Evolutionary conservation across 2,329 filamentous ascomycete genomes (phyloP), one percentile per base, ranked within the genome.

Genomic region (Trichoderma sp.): DNA sequence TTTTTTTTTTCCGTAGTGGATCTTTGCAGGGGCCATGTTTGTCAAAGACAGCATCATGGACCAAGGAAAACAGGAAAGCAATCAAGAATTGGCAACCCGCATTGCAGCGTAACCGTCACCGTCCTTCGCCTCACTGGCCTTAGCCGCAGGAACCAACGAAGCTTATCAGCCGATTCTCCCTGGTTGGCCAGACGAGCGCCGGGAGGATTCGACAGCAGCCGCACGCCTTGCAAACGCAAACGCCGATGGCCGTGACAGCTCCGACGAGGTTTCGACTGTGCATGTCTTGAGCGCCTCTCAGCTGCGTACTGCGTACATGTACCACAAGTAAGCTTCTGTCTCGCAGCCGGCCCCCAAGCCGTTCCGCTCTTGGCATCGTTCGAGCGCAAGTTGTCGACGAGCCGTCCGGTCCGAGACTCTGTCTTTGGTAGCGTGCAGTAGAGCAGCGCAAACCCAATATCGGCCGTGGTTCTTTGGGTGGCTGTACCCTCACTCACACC

Each of bases 71-170:
- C 30, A 58, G 30, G 21, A 37, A 24, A 13, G 30, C 39, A 43
- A 18, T 43, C 39, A 58, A 37, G 16, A 28, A 54, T 43, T 24
- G 30, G 30, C n/a, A 64, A 39, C 34, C 34, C 51, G 24, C 26
- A 43, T 52, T 52, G 43, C 26, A 43, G 61, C 61, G 43, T 54
- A 49, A 21, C 16, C 34, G 59, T 34, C 59, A 63, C 59, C 59
- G 46, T 65, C 52, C 58, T 63, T 68, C 58, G 66, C 58, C 66
- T 68, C 66, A 68, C 58, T 68, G 37, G 43, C 34, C 30, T 32
- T 43, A 59, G 39, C 56, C 51, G 8, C 5, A 26, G 30, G 7
- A 30, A 7, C 30, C 30, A 52, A n/a, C 61, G 18, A 21, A 21
- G 24, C 28, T 55, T 59, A 55, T 66, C 64, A 59, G 64, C 64